Percentiles rank a stretch among this genome's conserved stretches.
Evolutionary conservation across 75 land plant species (phyloP).

Genomic region (Pinus taeda): DNA sequence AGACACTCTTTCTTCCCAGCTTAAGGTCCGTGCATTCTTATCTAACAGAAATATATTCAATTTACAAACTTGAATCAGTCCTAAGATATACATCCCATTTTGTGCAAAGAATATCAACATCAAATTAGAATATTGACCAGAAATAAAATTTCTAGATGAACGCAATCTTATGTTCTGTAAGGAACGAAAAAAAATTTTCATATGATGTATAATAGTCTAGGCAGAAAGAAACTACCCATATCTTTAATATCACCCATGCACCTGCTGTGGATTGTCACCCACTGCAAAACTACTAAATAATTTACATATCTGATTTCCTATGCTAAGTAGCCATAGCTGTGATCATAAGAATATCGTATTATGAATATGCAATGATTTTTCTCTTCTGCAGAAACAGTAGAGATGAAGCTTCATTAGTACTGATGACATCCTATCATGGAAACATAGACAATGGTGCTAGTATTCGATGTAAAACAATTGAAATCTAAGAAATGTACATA

Average conservation of each 20-base stretch:
- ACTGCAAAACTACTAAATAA: neutral
- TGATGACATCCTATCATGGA: neutral
- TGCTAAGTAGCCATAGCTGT: neutral
- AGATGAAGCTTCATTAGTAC: neutral
- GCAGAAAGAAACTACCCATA: neutral
- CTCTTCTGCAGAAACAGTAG: neutral
- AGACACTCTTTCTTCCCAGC: conserved; percentile 74
- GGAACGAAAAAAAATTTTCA: neutral
- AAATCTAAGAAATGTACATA: too few species aligned
- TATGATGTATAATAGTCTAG: neutral
- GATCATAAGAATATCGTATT: neutral
- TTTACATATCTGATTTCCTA: neutral
- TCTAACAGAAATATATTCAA: conserved; percentile 15
- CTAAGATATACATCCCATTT: conserved; percentile 1
- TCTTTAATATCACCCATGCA: neutral
- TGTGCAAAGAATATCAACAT: neutral
- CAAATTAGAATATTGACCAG: neutral
- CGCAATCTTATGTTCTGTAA: neutral
- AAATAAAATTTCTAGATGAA: neutral
- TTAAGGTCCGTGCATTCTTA: conserved; percentile 32
- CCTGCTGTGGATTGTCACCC: neutral
- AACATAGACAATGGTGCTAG: neutral
- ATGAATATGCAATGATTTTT: neutral
- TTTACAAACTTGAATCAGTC: conserved; percentile 4
- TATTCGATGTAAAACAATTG: neutral